Base-by-base conservation (phyloP, 208 protist species). In the Trypanosoma vivax region DNA sequence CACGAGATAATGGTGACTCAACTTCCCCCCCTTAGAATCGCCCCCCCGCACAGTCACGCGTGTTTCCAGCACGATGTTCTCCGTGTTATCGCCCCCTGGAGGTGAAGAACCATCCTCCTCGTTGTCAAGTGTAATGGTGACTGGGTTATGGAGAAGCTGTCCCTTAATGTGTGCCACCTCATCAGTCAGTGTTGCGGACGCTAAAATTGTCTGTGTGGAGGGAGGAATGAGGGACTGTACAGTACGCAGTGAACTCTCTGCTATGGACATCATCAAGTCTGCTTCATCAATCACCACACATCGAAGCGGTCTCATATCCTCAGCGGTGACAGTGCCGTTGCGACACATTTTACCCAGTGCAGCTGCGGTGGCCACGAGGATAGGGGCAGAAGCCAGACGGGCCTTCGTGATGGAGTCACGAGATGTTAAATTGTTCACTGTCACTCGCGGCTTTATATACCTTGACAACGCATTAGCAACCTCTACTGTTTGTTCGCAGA, bases 231-330 rank as follows among this genome's bases (percentile, higher is more conserved):
- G 48, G 0, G 77, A 72, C 51, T 94, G 82, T 38, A 98, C 79
- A 0, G 66, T 61, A 14, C 80, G 73, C 21, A 98, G 66, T 18
- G 96, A 96, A 16, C 79, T 64, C 61, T 98, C 87, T 42, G 96
- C 92, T 61, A 97, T 93, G 10, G 91, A 96, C 27, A 98, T 73
- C 23, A 98, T 63, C 48, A 98, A 82, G 72, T 98, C 96, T 3
- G 93, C 96, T 70, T 98, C 96, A 63, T 98, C 96, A 39, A 98
- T 72, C n/a, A 97, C 92, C 52, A 96, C 65, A 49, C 81, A 80
- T 27, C 79, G 70, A 10, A 97, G 60, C 40, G 75, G 62, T 47
- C 71, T 55, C 21, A 94, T 47, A 5, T 74, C 70, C 21, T 74
- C 74, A 1, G 77, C 65, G 2, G 72, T 79, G 35, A 95, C 60